A percentile compares a stretch with the other conserved stretches of the same genome.
Evolutionary conservation across 768 basidiomycete species (phyloP).

Genomic region (Mrakia gelida): DNA sequence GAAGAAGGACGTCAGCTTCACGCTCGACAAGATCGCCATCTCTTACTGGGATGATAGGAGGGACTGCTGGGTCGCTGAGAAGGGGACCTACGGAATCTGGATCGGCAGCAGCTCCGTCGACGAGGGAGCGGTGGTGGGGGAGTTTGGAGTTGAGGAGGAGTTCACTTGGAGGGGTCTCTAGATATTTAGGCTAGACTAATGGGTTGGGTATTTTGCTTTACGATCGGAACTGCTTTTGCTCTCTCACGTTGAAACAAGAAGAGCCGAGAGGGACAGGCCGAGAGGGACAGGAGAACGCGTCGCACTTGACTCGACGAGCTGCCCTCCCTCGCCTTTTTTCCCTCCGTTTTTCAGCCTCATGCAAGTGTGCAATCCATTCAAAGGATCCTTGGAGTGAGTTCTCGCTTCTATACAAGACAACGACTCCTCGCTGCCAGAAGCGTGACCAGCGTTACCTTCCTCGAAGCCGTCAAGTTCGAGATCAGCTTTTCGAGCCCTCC

Average conservation of each 20-base stretch:
- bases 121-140: slow-evolving; percentile 35
- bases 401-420: neutral
- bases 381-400: neutral
- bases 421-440: neutral
- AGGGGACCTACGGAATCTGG: slow-evolving; percentile 50
- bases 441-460: neutral
- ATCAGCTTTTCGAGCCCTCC: neutral
- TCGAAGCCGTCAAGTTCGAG: neutral
- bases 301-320: neutral
- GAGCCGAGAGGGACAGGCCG: neutral
- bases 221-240: neutral
- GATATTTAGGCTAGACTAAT: neutral
- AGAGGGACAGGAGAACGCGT: neutral
- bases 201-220: neutral
- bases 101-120: slow-evolving; percentile 53
- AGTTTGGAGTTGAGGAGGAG: slow-evolving; percentile 27
- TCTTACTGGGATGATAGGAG: slow-evolving; percentile 52
- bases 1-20: slow-evolving; percentile 38
- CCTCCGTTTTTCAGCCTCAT: no score
- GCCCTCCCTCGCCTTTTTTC: neutral
- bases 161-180: slow-evolving; percentile 37
- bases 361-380: no score
- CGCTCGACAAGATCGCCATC: slow-evolving; percentile 39
- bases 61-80: slow-evolving; percentile 52
- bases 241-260: neutral